A percentile compares a stretch with the other conserved stretches of the same genome.
Evolutionary conservation across 2,329 filamentous ascomycete species (phyloP).

Genomic region (Trichoderma guizhouense): DNA sequence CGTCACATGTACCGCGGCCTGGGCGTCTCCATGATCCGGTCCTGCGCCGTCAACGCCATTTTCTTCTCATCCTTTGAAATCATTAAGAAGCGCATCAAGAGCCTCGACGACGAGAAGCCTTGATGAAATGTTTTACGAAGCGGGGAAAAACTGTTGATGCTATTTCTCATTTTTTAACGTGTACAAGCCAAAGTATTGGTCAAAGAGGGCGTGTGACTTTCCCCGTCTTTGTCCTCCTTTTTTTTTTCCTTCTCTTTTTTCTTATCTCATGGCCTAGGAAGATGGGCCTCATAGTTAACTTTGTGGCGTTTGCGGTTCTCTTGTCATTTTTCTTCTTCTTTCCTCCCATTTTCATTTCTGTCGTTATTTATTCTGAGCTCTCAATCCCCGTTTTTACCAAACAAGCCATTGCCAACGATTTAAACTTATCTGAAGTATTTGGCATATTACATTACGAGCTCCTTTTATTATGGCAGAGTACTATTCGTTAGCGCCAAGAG

Average conservation of each 20-base stretch:
- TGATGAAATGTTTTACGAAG: background rate
- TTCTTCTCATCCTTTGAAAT: constrained; percentile 89
- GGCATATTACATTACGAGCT: background rate
- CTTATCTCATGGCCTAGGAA: background rate
- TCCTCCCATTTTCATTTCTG: background rate
- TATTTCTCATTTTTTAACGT: background rate
- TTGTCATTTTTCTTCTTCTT: background rate
- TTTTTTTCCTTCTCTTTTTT: no score
- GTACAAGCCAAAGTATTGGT: background rate
- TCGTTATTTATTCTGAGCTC: background rate
- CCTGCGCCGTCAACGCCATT: constrained; percentile 79
- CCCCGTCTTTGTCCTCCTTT: background rate
- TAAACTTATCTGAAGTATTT: background rate
- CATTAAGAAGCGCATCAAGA: constrained; percentile 66
- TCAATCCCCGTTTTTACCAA: background rate
- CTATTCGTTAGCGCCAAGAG: background rate
- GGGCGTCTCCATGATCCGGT: constrained; percentile 78
- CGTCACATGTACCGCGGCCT: constrained; percentile 78
- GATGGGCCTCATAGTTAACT: background rate
- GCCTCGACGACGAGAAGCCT: constrained; percentile 43
- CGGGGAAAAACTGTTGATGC: background rate
- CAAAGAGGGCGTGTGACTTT: no score
- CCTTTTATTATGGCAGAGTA: background rate
- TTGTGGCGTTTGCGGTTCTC: background rate
- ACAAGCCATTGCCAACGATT: background rate